Evolutionary conservation across 345 rosid genomes (phyloP), one percentile per base, ranked within the genome.

Genomic region (Syzygium grande): DNA sequence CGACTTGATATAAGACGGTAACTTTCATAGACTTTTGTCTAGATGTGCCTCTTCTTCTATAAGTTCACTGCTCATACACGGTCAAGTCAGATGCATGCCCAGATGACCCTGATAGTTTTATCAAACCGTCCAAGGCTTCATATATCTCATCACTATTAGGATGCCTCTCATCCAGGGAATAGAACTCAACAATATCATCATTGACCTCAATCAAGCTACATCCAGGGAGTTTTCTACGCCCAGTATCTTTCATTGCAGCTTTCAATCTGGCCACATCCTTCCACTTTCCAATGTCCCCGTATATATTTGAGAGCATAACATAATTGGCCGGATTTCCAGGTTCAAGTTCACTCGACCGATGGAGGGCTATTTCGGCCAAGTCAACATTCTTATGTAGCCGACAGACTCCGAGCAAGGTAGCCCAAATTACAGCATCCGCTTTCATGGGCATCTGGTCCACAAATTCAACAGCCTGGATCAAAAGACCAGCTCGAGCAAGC

Each of bases 341-440:
- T 53, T 95, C 97, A 86, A 95, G 92, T 89, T 92, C 92, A 46
- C 88, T 90, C 79, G 96, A 94, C 68, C 91, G 92, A 88, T 90
- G 84, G 25, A 94, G 93, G 86, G 98, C 96, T 84, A 94, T 86
- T 86, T 96, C 98, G 1, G 96, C 99, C 86, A 94, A 85, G 56
- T 94, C 94, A 84, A 94, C 93, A 30, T 95, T 94, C 92, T 95
- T 96, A 84, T 96, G 91, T 65, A 93, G 91, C 91, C 96, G 94
- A n/a, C 94, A 96, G 65, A 97, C 95, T 86, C 97, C 96, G 11
- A 97, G 96, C 87, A 97, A 61, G 54, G 96, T 88, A 52, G 96
- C 93, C 99, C 99, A 96, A 88, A 97, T 95, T 86, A 97, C 93
- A 84, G 95, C 95, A 92, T 97, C 97, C 2, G 99, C 94, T 91